phyloP scores from a whole-genome alignment of 257 asterid genomes.

The Gentiana macrophylla region DNA sequence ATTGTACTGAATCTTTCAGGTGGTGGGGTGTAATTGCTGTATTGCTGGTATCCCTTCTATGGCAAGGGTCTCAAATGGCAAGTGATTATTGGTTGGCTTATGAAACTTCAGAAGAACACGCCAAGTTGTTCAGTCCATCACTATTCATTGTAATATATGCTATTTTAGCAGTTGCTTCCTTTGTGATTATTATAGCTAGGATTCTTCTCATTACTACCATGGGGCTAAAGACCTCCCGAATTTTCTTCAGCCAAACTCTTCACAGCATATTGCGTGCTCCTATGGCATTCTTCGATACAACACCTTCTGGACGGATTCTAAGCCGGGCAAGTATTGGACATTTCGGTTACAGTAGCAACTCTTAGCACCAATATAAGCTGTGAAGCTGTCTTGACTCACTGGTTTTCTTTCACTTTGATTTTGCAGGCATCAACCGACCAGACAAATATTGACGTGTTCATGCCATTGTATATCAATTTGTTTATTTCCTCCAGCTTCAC shows the following conservation, averaged over 20 bases:
- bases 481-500: constrained; percentile 43
- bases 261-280: constrained; percentile 83
- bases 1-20: constrained; percentile 76
- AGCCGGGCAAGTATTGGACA: constrained; percentile 55
- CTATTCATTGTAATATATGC: constrained; percentile 59
- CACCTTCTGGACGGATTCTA: constrained; percentile 94
- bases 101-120: constrained; percentile 60
- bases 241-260: constrained; percentile 76
- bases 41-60: constrained; percentile 34
- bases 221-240: constrained; percentile 87
- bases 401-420: background rate
- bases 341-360: background rate
- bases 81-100: constrained; percentile 89
- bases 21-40: constrained; percentile 65
- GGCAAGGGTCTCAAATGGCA: constrained; percentile 80
- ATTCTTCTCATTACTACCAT: constrained; percentile 39
- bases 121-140: constrained; percentile 53
- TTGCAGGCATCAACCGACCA: constrained; percentile 91
- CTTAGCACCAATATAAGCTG: background rate
- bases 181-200: constrained; percentile 44
- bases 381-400: background rate
- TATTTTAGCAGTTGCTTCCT: constrained; percentile 32
- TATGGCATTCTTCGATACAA: constrained; percentile 93
- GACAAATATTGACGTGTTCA: constrained; percentile 65
- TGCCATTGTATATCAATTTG: constrained; percentile 59